A percentile compares a stretch with the other conserved stretches of the same genome.
Conservation (phyloP, 73 alveolate genomes). For the Symbiodinium natans region DNA sequence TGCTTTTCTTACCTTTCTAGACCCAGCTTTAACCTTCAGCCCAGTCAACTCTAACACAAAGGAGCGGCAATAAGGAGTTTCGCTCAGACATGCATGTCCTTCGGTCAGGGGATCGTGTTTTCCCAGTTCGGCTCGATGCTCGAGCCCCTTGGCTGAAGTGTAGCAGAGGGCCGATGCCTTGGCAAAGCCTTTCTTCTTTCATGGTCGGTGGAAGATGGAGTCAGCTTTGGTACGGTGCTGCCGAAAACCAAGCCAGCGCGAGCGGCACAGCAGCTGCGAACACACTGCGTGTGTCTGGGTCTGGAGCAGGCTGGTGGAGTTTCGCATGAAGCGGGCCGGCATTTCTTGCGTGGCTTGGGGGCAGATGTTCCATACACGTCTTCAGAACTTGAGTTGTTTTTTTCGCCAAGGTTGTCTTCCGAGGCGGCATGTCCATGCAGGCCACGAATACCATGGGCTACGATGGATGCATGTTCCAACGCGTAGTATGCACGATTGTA, state of each 20-base stretch:
- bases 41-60: no score
- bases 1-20: background rate
- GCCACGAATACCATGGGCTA: background rate
- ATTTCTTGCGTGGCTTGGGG: slow-evolving; percentile 47
- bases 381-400: no score
- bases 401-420: slow-evolving; percentile 44
- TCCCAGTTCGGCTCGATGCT: slow-evolving; percentile 92
- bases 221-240: background rate
- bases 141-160: slow-evolving; percentile 36
- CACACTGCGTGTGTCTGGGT: no score
- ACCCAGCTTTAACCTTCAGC: background rate
- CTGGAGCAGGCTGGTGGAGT: slow-evolving; percentile 85
- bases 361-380: background rate
- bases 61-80: no score
- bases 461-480: no score
- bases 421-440: slow-evolving; percentile 93
- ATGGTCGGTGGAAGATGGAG: no score
- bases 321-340: slow-evolving; percentile 93
- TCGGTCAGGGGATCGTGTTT: slow-evolving; percentile 71
- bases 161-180: no score
- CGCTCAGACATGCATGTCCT: background rate
- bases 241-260: no score
- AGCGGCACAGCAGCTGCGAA: no score
- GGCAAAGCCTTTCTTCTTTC: no score
- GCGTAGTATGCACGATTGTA: background rate